These are phyloP conservation scores for Paralagenidium karlingii DNA, from an alignment of 352 stramenopile species.

Conservation along the genomic window DNA sequence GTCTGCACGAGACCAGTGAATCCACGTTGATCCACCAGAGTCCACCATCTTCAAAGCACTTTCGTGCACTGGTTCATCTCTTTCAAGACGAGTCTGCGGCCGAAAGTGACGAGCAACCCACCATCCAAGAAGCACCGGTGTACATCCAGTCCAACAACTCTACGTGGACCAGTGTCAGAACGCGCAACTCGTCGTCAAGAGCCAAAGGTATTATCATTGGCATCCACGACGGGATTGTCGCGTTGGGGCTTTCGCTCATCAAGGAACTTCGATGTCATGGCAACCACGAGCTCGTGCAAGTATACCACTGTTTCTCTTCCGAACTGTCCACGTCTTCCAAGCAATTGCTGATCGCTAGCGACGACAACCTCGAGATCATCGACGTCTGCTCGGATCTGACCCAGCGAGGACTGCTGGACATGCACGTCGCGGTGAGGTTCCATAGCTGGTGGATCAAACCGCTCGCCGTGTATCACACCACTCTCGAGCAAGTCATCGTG, in stretches of 20 bases:
- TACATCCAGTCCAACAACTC: too few species aligned
- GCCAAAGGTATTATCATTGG: conserved; percentile 15
- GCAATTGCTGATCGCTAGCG: background rate
- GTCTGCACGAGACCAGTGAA: too few species aligned
- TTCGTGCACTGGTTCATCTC: too few species aligned
- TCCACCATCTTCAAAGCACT: too few species aligned
- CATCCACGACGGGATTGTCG: conserved; percentile 14
- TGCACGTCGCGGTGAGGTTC: conserved; percentile 3
- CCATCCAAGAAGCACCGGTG: too few species aligned
- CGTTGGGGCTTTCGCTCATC: conserved; percentile 21
- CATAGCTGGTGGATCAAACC: conserved; percentile 7
- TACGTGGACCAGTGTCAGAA: too few species aligned
- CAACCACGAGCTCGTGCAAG: conserved; percentile 20
- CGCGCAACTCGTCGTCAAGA: too few species aligned
- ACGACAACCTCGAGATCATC: conserved; percentile 7
- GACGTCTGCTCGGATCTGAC: conserved; percentile 6
- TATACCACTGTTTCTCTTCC: conserved; percentile 22
- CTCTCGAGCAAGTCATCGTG: conserved; percentile 4
- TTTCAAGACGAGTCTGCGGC: too few species aligned
- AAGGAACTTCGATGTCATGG: conserved; percentile 8
- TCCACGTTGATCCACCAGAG: too few species aligned
- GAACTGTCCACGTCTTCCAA: conserved; percentile 11
- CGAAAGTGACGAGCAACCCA: too few species aligned
- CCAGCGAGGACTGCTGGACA: background rate
- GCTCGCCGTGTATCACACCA: conserved; percentile 2